Base-by-base conservation (phyloP, 495 filamentous ascomycete species). In the Penicillium angulare region DNA sequence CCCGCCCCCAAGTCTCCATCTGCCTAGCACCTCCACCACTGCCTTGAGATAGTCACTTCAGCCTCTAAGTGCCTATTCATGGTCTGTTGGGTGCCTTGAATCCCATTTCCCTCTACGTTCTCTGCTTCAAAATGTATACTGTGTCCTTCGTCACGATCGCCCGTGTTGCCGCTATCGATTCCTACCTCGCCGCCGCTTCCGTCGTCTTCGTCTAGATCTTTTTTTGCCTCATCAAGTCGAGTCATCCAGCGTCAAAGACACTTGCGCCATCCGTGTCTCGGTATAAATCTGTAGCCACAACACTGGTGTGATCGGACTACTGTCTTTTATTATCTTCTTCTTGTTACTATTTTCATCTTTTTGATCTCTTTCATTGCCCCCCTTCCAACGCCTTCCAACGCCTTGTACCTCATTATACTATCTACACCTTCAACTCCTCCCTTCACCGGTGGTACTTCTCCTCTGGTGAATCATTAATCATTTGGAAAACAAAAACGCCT, bases 121-220 rank as follows among this genome's bases (percentile, higher is more conserved):
- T 29, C 33, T 8, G 31, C 8, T 58, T 57, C 61, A 65, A 65
- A 65, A 65, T 65, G 61, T 63, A 65, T 65, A 62, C 60, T 65
- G 61, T 33, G 24, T 57, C 59, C 22, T 50, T 45, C 29, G 44
- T 45, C 39, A 59, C 61, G 61, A 65, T 65, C 61, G 59, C 59
- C 59, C 48, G 47, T 58, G 55, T 52, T 63, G 55, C 56, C 45
- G 55, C 46, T 55, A 62, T 55, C 52, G 47, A 56, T 48, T 45
- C 49, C 27, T 31, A 31, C 55, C 41, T 54, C 50, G 35, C 55
- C 55, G 50, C 50, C 36, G 55, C 46, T 47, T 57, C 50, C 55
- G 41, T n/a, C n/a, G n/a, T 62, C 57, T 53, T 21, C 55, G 43
- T 45, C 43, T 55, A 56, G 55, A 47, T 34, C 33, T 46, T 34